Evolutionary conservation across 2,329 filamentous ascomycete species (phyloP).

Genomic region (Fusarium sp.): DNA sequence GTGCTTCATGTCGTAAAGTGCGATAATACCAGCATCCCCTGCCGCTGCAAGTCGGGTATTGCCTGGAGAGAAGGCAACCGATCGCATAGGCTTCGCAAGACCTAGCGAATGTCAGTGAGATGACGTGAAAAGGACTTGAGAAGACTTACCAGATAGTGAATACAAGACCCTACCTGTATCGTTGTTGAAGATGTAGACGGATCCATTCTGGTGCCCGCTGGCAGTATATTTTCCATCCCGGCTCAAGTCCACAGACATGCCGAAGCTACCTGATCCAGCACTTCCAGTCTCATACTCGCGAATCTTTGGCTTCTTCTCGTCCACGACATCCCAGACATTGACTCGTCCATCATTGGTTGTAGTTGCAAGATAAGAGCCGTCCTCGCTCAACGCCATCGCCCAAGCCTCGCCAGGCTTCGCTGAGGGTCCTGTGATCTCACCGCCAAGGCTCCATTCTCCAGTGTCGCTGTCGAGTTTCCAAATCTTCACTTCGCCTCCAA

Average conservation of each 20-base stretch:
- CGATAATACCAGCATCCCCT: constrained; percentile 88
- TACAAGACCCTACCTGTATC: constrained; percentile 86
- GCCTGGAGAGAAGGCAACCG: constrained; percentile 87
- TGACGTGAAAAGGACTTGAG: neutral
- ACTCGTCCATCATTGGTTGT: constrained; percentile 89
- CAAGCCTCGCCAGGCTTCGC: constrained; percentile 79
- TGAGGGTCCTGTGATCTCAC: constrained; percentile 56
- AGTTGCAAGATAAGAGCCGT: constrained; percentile 85
- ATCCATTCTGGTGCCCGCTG: constrained; percentile 91
- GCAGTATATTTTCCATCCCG: constrained; percentile 86
- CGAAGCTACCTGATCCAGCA: constrained; percentile 83
- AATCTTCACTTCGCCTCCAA: constrained; percentile 87
- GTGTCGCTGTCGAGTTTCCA: constrained; percentile 74
- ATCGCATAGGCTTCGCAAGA: constrained; percentile 85
- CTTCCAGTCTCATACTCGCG: constrained; percentile 83
- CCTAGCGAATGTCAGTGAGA: constrained; percentile 59
- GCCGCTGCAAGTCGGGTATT: constrained; percentile 87
- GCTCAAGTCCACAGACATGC: constrained; percentile 84
- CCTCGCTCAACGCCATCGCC: constrained; percentile 86
- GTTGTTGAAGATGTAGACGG: constrained; percentile 95
- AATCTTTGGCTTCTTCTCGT: constrained; percentile 70
- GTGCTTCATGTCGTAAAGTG: constrained; percentile 89
- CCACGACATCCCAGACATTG: constrained; percentile 83
- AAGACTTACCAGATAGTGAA: constrained; percentile 77
- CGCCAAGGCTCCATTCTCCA: constrained; percentile 61